phyloP scores from a whole-genome alignment of 2,329 filamentous ascomycete species.

The Berkeleyomyces rouxiae region DNA sequence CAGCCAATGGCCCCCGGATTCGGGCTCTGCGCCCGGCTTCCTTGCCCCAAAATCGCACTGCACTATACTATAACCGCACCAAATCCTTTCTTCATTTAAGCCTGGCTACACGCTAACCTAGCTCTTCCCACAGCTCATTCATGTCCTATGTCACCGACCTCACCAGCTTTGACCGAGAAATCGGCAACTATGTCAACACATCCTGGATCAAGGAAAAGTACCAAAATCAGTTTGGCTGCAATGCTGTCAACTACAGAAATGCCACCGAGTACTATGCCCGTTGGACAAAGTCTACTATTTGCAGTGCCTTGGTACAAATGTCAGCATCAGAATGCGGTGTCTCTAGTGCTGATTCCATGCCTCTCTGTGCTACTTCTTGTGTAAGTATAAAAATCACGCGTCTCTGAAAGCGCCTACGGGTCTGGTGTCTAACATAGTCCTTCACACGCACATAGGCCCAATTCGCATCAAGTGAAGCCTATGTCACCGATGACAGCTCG shows the following conservation, averaged over 20 bases:
- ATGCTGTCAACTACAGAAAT: conserved; percentile 58
- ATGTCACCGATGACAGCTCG: conserved; percentile 55
- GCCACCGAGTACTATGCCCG: conserved; percentile 75
- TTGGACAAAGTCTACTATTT: conserved; percentile 81
- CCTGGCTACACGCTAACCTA: conserved; percentile 9
- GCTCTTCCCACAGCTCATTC: conserved; percentile 49
- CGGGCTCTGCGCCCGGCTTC: no score
- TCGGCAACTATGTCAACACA: conserved; percentile 56
- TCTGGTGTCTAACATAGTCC: not conserved
- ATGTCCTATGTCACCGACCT: conserved; percentile 63
- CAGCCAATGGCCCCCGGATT: no score
- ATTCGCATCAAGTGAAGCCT: conserved; percentile 76
- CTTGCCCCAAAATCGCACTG: no score
- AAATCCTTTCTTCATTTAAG: no score
- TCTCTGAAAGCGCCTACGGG: not conserved
- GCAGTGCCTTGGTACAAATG: conserved; percentile 86
- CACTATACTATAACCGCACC: no score
- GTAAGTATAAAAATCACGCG: conserved; percentile 29
- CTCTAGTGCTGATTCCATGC: conserved; percentile 44
- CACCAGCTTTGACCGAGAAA: conserved; percentile 57
- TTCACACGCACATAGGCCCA: conserved; percentile 38
- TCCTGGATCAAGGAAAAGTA: conserved; percentile 72
- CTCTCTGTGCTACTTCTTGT: conserved; percentile 81
- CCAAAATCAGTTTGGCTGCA: conserved; percentile 63
- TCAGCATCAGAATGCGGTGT: conserved; percentile 56